Evolutionary conservation across 805 yeast species (phyloP), one percentile per base, ranked within the genome.

Genomic region (Phaffomyces antillensis): DNA sequence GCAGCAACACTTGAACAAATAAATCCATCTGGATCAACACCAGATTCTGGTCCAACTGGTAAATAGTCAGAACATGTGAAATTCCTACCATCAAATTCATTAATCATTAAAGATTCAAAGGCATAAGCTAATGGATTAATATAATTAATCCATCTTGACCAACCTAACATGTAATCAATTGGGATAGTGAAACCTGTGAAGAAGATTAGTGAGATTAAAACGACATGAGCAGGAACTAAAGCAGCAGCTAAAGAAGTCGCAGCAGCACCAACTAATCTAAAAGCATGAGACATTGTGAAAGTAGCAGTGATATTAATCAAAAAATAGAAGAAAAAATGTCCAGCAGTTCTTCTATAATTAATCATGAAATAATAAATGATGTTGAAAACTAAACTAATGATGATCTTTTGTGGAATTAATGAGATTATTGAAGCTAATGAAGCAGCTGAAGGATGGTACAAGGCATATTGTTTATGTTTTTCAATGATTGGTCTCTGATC

Each of bases 401-500:
- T 50, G 30, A 76, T 48, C 62, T 83, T 83, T 44, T 77, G 68
- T 4, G 91, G 90, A 47, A 84, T 59, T 42, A 78, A 82, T 4
- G 86, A 72, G 3, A 82, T 46, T 37, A 79, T 67, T 8, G 77
- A 67, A 0, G 87, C 81, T 6, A 85, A 53, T 1, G 87, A 84
- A 56, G 84, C 90, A 3, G 86, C 79, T 12, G 87, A 72, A 3
- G 90, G 89, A 46, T 79, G 79, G 59, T 82, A 86, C 47, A 85
- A 72, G 0, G 87, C 79, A 52, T 81, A 86, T 40, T 73, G 72
- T 56, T 80, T 79, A 60, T 86, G 95, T 56, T 85, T 84, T 54
- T 74, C 75, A 30, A 83, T 72, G 51, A 86, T 77, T 41, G 81
- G 75, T 37, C 64, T 63, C 4, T 81, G 73, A 57, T 78, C 83